Conservation (phyloP, 495 filamentous ascomycete species). For the Chaetomium fimeti region DNA sequence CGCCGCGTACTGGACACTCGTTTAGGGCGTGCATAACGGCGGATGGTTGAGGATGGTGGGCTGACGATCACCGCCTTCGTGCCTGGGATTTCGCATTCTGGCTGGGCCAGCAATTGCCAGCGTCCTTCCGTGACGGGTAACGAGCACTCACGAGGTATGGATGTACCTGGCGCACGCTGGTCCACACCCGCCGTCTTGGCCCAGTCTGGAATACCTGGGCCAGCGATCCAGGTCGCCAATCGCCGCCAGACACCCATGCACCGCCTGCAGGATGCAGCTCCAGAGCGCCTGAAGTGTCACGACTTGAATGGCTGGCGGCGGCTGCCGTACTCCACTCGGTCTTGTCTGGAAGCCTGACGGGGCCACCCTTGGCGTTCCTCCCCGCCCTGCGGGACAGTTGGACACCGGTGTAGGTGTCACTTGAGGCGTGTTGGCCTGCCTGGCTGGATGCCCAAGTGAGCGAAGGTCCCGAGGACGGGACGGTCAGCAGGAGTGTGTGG, state of each 20-base stretch:
- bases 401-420: constrained; percentile 28
- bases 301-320: constrained; percentile 34
- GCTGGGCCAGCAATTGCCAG: no score
- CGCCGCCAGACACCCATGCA: constrained; percentile 27
- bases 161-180: neutral
- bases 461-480: constrained; percentile 19
- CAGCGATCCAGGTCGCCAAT: constrained; percentile 23
- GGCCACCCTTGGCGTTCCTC: constrained; percentile 19
- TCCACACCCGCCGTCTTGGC: constrained; percentile 15
- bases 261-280: constrained; percentile 34
- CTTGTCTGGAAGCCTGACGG: constrained; percentile 33
- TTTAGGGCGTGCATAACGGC: neutral
- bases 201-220: constrained; percentile 19
- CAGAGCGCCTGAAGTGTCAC: constrained; percentile 36
- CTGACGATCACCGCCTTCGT: constrained; percentile 20
- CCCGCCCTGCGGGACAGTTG: constrained; percentile 20
- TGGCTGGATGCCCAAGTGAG: constrained; percentile 22
- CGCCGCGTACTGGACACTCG: neutral
- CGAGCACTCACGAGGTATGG: no score
- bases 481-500: constrained; percentile 7
- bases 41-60: constrained; percentile 14
- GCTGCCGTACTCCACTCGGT: constrained; percentile 27
- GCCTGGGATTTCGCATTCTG: constrained; percentile 4
- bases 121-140: neutral
- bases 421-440: constrained; percentile 5